Conservation (phyloP, 2,329 filamentous ascomycete species). For the Beauveria brongniartii region DNA sequence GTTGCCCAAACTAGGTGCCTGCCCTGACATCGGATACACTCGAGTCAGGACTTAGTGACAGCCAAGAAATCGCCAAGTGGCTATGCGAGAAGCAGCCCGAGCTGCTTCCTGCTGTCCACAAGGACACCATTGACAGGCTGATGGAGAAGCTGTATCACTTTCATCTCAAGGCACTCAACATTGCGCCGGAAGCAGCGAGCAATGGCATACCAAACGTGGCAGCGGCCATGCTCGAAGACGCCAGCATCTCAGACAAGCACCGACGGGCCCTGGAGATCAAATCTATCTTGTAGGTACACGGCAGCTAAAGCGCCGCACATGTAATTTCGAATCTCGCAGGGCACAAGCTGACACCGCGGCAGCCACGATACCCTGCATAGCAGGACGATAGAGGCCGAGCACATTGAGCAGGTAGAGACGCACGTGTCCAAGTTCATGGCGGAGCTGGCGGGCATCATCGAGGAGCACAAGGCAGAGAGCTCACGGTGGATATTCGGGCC, state of each 20-base stretch:
- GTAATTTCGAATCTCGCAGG: too few relatives aligned
- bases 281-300: slow-evolving; percentile 22
- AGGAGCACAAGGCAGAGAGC: slow-evolving; percentile 7
- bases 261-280: slow-evolving; percentile 24
- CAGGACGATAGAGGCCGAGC: slow-evolving; percentile 18
- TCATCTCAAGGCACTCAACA: slow-evolving; percentile 19
- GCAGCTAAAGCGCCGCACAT: too few relatives aligned
- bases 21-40: slow-evolving; percentile 20
- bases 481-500: slow-evolving; percentile 22
- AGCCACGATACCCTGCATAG: slow-evolving; percentile 22
- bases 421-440: slow-evolving; percentile 18
- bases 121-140: slow-evolving; percentile 16
- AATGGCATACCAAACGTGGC: slow-evolving; percentile 22
- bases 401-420: slow-evolving; percentile 18
- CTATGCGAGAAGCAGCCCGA: slow-evolving; percentile 22
- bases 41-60: slow-evolving; percentile 18
- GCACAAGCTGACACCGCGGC: neutral
- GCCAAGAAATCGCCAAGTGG: slow-evolving; percentile 21
- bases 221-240: slow-evolving; percentile 21
- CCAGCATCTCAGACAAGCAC: slow-evolving; percentile 18
- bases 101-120: slow-evolving; percentile 19
- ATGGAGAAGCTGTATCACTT: slow-evolving; percentile 21
- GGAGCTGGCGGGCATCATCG: slow-evolving; percentile 15
- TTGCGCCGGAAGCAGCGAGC: slow-evolving; percentile 17
- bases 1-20: slow-evolving; percentile 17